Evolutionary conservation across 2,329 filamentous ascomycete genomes (phyloP).

Genomic region (Aspergillus texensis): DNA sequence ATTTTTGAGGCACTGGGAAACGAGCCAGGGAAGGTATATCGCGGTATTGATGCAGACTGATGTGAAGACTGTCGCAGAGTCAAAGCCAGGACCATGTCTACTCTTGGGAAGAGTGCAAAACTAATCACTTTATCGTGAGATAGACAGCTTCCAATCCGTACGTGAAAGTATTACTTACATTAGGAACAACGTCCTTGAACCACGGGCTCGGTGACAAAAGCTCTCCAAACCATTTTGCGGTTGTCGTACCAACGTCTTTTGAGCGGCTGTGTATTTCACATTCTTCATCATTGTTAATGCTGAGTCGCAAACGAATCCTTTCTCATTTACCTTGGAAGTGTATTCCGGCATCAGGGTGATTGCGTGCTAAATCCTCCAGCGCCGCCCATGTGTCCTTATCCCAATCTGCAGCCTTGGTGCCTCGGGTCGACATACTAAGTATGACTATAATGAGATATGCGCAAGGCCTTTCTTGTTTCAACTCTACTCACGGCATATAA

Average conservation of each 20-base stretch:
- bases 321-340: conserved; percentile 66
- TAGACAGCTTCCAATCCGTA: neutral
- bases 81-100: conserved; percentile 65
- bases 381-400: conserved; percentile 61
- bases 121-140: conserved; percentile 28
- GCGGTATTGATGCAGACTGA: conserved; percentile 88
- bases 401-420: conserved; percentile 27
- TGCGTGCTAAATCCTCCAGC: conserved; percentile 57
- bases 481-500: conserved; percentile 64
- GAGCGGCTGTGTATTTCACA: conserved; percentile 57
- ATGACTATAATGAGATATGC: neutral
- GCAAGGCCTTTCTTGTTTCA: neutral
- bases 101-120: conserved; percentile 61
- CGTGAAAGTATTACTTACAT: conserved; percentile 46
- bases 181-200: conserved; percentile 69
- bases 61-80: conserved; percentile 72
- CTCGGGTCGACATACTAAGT: neutral
- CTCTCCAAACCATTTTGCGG: conserved; percentile 63
- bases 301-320: neutral
- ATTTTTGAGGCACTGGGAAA: conserved; percentile 72
- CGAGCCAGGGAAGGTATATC: conserved; percentile 80
- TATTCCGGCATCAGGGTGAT: conserved; percentile 73
- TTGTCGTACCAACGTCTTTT: conserved; percentile 60
- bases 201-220: conserved; percentile 68
- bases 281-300: conserved; percentile 29